A percentile compares a stretch with the other conserved stretches of the same genome.
phyloP scores from a whole-genome alignment of 2,329 filamentous ascomycete genomes.

The Gnomoniopsis sp. region DNA sequence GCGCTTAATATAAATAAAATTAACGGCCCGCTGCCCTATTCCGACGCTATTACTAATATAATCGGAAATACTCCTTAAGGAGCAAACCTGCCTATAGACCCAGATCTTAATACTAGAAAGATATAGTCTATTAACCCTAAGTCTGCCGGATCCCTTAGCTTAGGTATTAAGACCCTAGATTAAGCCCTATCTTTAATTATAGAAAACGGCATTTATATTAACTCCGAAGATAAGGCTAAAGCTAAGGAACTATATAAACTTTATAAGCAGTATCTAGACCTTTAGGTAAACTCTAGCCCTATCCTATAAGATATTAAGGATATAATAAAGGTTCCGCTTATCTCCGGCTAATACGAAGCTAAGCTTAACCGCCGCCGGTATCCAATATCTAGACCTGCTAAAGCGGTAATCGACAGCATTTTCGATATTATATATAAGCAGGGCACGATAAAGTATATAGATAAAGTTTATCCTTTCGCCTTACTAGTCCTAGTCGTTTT shows the following conservation, averaged over 20 bases:
- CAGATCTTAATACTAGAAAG: neutral
- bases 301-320: neutral
- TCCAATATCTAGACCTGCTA: neutral
- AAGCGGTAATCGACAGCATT: neutral
- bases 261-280: neutral
- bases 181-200: neutral
- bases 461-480: neutral
- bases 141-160: neutral
- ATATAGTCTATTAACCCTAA: neutral
- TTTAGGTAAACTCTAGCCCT: neutral
- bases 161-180: neutral
- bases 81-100: neutral
- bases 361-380: neutral
- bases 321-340: neutral
- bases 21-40: too few relatives aligned
- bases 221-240: neutral
- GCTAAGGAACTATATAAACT: neutral
- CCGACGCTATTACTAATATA: neutral
- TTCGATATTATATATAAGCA: neutral
- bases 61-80: neutral
- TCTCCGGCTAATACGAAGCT: neutral
- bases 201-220: neutral
- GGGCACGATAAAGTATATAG: neutral
- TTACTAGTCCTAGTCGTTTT: neutral
- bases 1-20: neutral